phyloP scores from a whole-genome alignment of 257 asterid genomes.

The Solanum phureja region DNA sequence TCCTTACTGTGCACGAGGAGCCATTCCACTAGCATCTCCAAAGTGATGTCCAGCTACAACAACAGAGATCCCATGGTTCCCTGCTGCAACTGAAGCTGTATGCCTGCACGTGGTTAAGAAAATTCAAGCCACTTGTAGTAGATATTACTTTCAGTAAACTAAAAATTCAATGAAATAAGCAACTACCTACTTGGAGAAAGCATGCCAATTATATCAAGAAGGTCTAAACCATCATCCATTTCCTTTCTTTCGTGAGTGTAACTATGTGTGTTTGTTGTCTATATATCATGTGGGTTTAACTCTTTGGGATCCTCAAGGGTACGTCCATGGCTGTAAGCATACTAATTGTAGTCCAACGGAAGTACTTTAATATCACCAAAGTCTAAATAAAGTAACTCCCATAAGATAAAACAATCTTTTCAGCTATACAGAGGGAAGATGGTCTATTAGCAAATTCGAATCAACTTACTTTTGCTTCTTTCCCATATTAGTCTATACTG shows the following conservation, averaged over 20 bases:
- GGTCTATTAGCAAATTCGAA: neutral
- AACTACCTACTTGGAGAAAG: neutral
- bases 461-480: neutral
- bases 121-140: neutral
- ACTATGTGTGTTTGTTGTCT: neutral
- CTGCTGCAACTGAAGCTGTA: slow-evolving; percentile 91
- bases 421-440: neutral
- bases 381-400: neutral
- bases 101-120: slow-evolving; percentile 41
- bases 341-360: neutral
- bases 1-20: slow-evolving; percentile 98
- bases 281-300: neutral
- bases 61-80: slow-evolving; percentile 89
- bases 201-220: neutral
- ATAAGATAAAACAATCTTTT: neutral
- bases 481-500: neutral
- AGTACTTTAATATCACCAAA: neutral
- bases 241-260: neutral
- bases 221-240: neutral
- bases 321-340: neutral
- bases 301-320: neutral
- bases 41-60: slow-evolving; percentile 83
- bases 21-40: slow-evolving; percentile 99
- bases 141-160: neutral
- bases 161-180: neutral